A percentile compares a stretch with the other conserved stretches of the same genome.
These are phyloP conservation scores for Epichloe typhina DNA, from an alignment of 2,329 filamentous ascomycete species.

Conservation along the genomic window DNA sequence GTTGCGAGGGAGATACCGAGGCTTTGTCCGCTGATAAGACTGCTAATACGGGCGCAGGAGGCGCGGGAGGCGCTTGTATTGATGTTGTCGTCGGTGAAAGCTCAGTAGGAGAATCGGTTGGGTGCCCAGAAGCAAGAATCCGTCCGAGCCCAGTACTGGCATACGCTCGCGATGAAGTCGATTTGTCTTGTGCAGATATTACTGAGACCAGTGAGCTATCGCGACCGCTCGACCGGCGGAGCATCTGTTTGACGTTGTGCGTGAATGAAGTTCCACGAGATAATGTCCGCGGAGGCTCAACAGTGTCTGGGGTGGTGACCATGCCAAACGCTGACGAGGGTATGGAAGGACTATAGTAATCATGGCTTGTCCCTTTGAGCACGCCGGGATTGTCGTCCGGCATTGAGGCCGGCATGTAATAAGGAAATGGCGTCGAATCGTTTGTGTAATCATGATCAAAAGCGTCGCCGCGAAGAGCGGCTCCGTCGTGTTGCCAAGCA, in stretches of 20 bases:
- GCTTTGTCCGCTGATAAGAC: slow-evolving; percentile 6
- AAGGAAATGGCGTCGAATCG: slow-evolving; percentile 4
- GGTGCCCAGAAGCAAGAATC: slow-evolving; percentile 6
- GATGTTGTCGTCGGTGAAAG: slow-evolving; percentile 10
- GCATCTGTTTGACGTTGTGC: slow-evolving; percentile 22
- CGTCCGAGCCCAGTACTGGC: not conserved
- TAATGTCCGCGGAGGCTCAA: slow-evolving; percentile 9
- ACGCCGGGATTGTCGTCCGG: slow-evolving; percentile 17
- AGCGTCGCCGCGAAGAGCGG: not conserved
- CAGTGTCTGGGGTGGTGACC: slow-evolving; percentile 14
- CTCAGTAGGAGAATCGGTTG: slow-evolving; percentile 20
- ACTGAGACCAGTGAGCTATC: slow-evolving; percentile 17
- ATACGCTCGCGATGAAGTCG: slow-evolving; percentile 2
- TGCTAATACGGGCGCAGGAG: slow-evolving; percentile 7
- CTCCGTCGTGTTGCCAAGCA: not conserved
- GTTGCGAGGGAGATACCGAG: not conserved
- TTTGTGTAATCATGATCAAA: slow-evolving; percentile 6
- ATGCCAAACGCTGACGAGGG: slow-evolving; percentile 29
- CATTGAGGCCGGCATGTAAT: slow-evolving; percentile 16
- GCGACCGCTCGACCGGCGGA: slow-evolving; percentile 21
- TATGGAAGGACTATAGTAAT: slow-evolving; percentile 29
- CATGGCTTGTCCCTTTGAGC: slow-evolving; percentile 24
- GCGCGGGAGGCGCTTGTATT: slow-evolving; percentile 1
- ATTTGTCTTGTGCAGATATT: not conserved
- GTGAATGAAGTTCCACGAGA: slow-evolving; percentile 23